These are phyloP conservation scores for Hansfordia pulvinata DNA, from an alignment of 2,329 filamentous ascomycete genomes.

Conservation along the genomic window DNA sequence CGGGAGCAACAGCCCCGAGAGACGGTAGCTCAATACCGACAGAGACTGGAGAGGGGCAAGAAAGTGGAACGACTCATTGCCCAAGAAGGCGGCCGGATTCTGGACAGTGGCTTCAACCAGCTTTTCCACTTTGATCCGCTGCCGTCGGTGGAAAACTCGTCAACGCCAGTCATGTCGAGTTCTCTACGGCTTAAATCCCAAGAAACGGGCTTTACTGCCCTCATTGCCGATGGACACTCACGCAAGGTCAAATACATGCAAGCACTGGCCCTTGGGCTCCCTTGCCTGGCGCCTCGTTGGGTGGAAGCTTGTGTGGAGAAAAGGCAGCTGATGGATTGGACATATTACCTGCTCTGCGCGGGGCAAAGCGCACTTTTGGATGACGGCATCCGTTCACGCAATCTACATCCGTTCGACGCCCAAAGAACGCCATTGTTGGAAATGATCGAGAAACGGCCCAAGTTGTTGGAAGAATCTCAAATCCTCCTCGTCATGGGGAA, in stretches of 20 bases:
- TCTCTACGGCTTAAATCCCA: constrained; percentile 38
- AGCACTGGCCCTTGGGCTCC: constrained; percentile 77
- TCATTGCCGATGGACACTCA: constrained; percentile 78
- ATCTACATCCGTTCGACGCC: constrained; percentile 47
- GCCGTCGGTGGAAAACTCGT: constrained; percentile 14
- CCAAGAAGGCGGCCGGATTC: constrained; percentile 56
- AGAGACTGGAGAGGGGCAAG: constrained; percentile 23
- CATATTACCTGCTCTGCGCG: constrained; percentile 71
- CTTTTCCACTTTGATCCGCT: constrained; percentile 46
- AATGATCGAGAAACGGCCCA: constrained; percentile 45
- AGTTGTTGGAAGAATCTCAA: constrained; percentile 47
- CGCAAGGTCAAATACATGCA: constrained; percentile 89
- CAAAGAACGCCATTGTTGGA: constrained; percentile 38
- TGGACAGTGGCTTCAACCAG: constrained; percentile 67
- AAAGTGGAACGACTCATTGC: constrained; percentile 47
- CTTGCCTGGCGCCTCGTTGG: constrained; percentile 77
- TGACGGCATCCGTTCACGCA: constrained; percentile 64
- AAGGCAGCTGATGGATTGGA: constrained; percentile 55
- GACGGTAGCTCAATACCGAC: constrained; percentile 32
- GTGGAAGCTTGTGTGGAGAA: constrained; percentile 56
- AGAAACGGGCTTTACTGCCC: constrained; percentile 61
- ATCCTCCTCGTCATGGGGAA: constrained; percentile 62
- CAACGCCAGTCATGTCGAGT: constrained; percentile 7
- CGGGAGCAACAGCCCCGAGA: constrained; percentile 34
- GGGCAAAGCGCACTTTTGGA: constrained; percentile 67